phyloP scores from a whole-genome alignment of 129 eudicot genomes.

The Logfia minima region DNA sequence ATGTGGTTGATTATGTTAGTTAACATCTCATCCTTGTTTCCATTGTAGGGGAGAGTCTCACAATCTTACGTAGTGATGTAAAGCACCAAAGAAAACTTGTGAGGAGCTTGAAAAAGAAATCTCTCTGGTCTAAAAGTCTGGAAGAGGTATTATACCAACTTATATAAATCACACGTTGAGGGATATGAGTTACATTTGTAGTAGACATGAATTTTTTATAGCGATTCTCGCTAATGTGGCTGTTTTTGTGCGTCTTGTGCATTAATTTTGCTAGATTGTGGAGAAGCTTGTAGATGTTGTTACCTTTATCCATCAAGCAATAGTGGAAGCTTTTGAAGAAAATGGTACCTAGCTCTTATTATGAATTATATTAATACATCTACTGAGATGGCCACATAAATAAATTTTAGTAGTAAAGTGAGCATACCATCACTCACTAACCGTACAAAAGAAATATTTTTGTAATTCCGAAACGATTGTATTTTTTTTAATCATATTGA shows the following conservation, averaged over 20 bases:
- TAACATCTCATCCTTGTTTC: constrained; percentile 21
- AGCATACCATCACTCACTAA: not conserved
- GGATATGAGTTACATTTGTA: not conserved
- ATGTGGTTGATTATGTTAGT: constrained; percentile 15
- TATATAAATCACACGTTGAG: not conserved
- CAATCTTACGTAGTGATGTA: constrained; percentile 77
- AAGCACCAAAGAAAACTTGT: constrained; percentile 81
- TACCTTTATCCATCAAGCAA: constrained; percentile 80
- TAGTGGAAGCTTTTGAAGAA: constrained; percentile 72
- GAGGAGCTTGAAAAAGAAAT: constrained; percentile 81
- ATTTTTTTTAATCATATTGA: not conserved
- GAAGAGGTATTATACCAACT: constrained; percentile 58
- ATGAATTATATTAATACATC: not conserved
- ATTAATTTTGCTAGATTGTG: constrained; percentile 48
- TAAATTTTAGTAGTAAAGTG: not conserved
- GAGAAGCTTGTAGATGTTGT: constrained; percentile 94
- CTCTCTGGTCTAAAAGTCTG: constrained; percentile 88
- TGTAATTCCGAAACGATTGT: not conserved
- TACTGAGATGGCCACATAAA: not conserved
- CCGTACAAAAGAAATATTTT: not conserved
- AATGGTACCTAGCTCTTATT: constrained; percentile 46
- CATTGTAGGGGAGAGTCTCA: constrained; percentile 67
- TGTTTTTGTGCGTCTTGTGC: not conserved
- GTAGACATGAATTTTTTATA: not conserved
- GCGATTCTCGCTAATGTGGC: constrained; percentile 1